These are phyloP conservation scores for Penicillium riverlandense DNA, from an alignment of 495 filamentous ascomycete species.

Conservation along the genomic window DNA sequence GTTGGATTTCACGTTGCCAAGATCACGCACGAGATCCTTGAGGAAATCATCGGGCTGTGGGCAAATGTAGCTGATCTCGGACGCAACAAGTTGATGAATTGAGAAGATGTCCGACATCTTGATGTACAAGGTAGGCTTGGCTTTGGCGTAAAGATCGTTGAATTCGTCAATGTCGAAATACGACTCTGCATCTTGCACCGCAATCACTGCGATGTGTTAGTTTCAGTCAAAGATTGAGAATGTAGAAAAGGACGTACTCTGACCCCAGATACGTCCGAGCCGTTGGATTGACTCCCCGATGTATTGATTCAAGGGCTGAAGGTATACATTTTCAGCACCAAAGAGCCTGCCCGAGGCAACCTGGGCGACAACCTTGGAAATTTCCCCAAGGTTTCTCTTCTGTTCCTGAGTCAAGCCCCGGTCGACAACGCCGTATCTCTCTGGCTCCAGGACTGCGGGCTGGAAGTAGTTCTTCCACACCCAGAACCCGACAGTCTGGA, in stretches of 20 bases:
- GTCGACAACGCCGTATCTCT: slow-evolving; percentile 84
- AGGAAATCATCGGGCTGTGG: slow-evolving; percentile 78
- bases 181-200: slow-evolving; percentile 74
- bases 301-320: slow-evolving; percentile 89
- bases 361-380: slow-evolving; percentile 85
- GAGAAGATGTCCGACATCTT: slow-evolving; percentile 98
- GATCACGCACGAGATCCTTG: slow-evolving; percentile 83
- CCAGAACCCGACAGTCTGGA: slow-evolving; percentile 83
- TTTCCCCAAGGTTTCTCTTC: slow-evolving; percentile 86
- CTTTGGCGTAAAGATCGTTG: slow-evolving; percentile 93
- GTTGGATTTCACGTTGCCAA: slow-evolving; percentile 92
- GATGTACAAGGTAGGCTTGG: slow-evolving; percentile 94
- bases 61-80: slow-evolving; percentile 69
- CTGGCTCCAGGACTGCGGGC: slow-evolving; percentile 77
- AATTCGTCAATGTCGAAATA: slow-evolving; percentile 98
- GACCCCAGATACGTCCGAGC: slow-evolving; percentile 65
- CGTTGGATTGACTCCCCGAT: slow-evolving; percentile 79
- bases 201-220: slow-evolving; percentile 55
- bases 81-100: slow-evolving; percentile 80
- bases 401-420: slow-evolving; percentile 81
- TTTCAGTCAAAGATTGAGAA: slow-evolving; percentile 1
- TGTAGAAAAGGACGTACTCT: slow-evolving; percentile 35
- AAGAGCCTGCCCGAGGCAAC: slow-evolving; percentile 80
- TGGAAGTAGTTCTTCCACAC: slow-evolving; percentile 92
- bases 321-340: slow-evolving; percentile 87